Conservation (phyloP, 2,329 filamentous ascomycete genomes). For the Eurotiales sp. region DNA sequence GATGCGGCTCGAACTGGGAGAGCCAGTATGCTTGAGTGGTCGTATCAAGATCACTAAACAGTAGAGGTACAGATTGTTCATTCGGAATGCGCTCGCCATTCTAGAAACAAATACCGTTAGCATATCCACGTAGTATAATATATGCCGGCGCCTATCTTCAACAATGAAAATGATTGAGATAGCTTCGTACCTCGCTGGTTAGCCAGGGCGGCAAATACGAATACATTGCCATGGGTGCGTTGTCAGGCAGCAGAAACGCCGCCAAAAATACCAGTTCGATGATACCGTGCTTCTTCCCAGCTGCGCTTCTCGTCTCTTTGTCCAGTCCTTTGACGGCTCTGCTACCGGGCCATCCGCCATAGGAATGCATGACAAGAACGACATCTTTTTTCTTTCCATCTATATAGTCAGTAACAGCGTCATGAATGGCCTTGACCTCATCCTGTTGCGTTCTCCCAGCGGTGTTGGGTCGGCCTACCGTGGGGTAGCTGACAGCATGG, state of each 20-base stretch:
- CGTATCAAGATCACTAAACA: neutral
- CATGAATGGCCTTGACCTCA: neutral
- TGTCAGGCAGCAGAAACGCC: slow-evolving; percentile 3
- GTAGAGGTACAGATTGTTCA: neutral
- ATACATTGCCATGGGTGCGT: neutral
- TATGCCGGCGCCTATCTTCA: neutral
- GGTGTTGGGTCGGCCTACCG: neutral
- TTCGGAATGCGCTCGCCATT: slow-evolving; percentile 4
- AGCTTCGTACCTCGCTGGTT: neutral
- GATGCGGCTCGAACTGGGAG: neutral
- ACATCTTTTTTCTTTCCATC: slow-evolving; percentile 2
- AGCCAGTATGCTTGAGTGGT: neutral
- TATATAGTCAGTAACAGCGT: neutral
- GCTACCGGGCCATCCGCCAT: slow-evolving; percentile 4
- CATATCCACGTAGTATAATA: no score
- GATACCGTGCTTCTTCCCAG: neutral
- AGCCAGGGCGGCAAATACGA: slow-evolving; percentile 3
- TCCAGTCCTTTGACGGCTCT: slow-evolving; percentile 4
- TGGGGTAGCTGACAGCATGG: neutral
- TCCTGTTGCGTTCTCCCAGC: neutral
- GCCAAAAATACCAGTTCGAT: slow-evolving; percentile 1
- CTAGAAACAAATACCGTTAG: no score
- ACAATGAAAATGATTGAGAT: neutral
- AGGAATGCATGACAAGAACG: slow-evolving; percentile 3
- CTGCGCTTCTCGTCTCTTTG: neutral